Percentiles rank a stretch among this genome's conserved stretches.
phyloP scores from a whole-genome alignment of 257 asterid species.

The Parsonsia alboflavescens region DNA sequence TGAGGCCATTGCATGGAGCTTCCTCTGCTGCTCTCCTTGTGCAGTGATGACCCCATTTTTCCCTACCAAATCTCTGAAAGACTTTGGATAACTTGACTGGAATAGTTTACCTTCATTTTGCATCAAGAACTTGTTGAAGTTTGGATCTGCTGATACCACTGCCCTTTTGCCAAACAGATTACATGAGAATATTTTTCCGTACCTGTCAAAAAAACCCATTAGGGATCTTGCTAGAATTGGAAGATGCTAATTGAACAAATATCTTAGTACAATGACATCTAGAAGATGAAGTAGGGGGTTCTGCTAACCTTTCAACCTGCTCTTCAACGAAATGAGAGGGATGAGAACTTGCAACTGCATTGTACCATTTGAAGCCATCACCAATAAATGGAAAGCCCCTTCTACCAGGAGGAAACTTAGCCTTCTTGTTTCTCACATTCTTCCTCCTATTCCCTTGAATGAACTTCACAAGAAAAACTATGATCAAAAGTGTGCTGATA shows the following conservation, averaged over 20 bases:
- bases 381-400: constrained; percentile 80
- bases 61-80: constrained; percentile 85
- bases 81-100: constrained; percentile 86
- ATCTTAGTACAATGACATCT: background rate
- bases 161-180: constrained; percentile 72
- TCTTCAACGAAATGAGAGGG: constrained; percentile 72
- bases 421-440: constrained; percentile 3
- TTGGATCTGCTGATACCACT: constrained; percentile 78
- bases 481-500: constrained; percentile 25
- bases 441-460: constrained; percentile 13
- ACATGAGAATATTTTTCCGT: constrained; percentile 72
- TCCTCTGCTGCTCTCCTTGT: constrained; percentile 76
- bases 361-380: constrained; percentile 78
- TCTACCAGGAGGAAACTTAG: constrained; percentile 69
- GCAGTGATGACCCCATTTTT: constrained; percentile 76
- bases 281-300: background rate
- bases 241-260: background rate
- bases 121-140: constrained; percentile 77
- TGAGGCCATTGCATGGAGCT: constrained; percentile 74
- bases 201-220: constrained; percentile 33
- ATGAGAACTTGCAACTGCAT: constrained; percentile 80
- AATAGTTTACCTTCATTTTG: constrained; percentile 72
- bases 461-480: constrained; percentile 30
- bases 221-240: background rate
- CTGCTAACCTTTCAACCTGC: constrained; percentile 52